Evolutionary conservation across 768 basidiomycete species (phyloP).

Genomic region (Krasilnikovozyma curviuscula): DNA sequence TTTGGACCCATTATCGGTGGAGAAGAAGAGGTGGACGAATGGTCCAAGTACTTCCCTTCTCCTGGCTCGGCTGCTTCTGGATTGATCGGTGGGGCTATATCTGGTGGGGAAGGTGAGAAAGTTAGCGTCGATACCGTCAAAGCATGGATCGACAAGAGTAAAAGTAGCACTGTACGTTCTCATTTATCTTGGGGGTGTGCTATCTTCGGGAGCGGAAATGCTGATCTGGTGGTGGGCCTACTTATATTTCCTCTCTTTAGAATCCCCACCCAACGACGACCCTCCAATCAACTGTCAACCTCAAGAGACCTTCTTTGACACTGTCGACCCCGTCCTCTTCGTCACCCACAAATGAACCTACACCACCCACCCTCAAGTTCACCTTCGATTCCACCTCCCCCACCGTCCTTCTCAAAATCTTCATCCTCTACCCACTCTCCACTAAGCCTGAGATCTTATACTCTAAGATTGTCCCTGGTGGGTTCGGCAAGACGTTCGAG

Average conservation of each 20-base stretch:
- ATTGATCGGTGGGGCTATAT: conserved; percentile 20
- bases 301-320: conserved; percentile 67
- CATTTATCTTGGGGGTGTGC: conserved; percentile 5
- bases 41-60: conserved; percentile 26
- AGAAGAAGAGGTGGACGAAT: conserved; percentile 33
- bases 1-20: conserved; percentile 84
- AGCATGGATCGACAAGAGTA: conserved; percentile 50
- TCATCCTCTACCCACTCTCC: conserved; percentile 45
- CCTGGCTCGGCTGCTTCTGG: conserved; percentile 14
- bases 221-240: background rate
- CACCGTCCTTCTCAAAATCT: conserved; percentile 58
- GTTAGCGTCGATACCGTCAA: conserved; percentile 66
- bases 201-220: background rate
- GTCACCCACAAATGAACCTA: conserved; percentile 28
- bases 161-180: conserved; percentile 57
- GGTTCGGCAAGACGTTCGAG: conserved; percentile 54
- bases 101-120: conserved; percentile 32
- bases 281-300: conserved; percentile 79
- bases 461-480: conserved; percentile 52
- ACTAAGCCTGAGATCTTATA: conserved; percentile 32
- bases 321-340: conserved; percentile 31
- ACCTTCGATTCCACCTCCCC: conserved; percentile 82
- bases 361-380: conserved; percentile 66
- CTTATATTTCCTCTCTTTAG: conserved; percentile 26
- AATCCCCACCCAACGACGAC: conserved; percentile 72